Conservation (phyloP, 768 basidiomycete genomes). For the Mycena pura region DNA sequence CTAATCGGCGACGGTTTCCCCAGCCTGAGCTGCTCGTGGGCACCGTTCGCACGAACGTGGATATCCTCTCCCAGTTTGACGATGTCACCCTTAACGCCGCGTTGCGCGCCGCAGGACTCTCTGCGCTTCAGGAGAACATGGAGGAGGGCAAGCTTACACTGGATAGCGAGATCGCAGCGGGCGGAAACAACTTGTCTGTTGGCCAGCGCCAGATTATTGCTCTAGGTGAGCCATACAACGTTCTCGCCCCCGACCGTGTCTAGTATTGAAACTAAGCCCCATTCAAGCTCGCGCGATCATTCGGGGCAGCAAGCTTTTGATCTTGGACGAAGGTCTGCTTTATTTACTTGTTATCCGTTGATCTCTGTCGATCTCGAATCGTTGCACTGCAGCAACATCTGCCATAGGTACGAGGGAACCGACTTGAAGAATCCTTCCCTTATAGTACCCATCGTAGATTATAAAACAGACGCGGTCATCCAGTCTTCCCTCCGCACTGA, state of each 20-base stretch:
- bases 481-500: constrained; percentile 47
- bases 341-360: not conserved
- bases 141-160: constrained; percentile 35
- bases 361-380: not conserved
- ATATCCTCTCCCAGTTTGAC: constrained; percentile 52
- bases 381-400: constrained; percentile 5
- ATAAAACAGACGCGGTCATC: constrained; percentile 47
- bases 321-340: constrained; percentile 60
- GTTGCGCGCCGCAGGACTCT: constrained; percentile 41
- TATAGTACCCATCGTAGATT: constrained; percentile 12
- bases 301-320: constrained; percentile 57
- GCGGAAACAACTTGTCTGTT: constrained; percentile 49
- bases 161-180: constrained; percentile 51
- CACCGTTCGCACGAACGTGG: constrained; percentile 51
- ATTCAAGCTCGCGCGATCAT: constrained; percentile 52
- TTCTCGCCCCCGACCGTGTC: not conserved
- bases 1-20: not conserved
- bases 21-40: constrained; percentile 48
- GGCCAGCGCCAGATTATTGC: constrained; percentile 46
- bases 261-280: not conserved
- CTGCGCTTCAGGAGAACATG: constrained; percentile 38
- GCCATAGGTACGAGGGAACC: constrained; percentile 18
- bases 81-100: constrained; percentile 46
- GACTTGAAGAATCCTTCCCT: not conserved
- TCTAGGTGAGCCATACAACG: constrained; percentile 40